Evolutionary conservation across 176 grass and related monocot genomes (phyloP).

Genomic region (Carex scoparia): DNA sequence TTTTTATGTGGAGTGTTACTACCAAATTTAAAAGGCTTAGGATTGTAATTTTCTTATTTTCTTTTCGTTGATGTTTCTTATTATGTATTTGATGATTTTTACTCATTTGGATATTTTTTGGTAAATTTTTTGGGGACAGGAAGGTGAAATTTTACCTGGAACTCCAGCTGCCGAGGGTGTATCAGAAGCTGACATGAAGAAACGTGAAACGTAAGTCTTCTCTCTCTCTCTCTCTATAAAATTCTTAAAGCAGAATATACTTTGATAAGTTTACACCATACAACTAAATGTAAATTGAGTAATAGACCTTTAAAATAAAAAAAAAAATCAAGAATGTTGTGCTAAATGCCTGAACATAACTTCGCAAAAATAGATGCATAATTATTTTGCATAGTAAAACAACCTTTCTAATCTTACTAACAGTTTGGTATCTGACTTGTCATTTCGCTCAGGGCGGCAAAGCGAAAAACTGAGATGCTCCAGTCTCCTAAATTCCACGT

Average conservation of each 20-base stretch:
- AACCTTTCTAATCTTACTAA: background rate
- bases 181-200: constrained; percentile 85
- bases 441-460: constrained; percentile 47
- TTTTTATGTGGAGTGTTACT: background rate
- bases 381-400: background rate
- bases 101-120: constrained; percentile 3
- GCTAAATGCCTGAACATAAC: constrained; percentile 7
- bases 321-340: background rate
- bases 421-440: background rate
- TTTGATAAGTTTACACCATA: background rate
- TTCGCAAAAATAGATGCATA: background rate
- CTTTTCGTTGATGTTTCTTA: background rate
- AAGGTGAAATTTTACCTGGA: constrained; percentile 83
- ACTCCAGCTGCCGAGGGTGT: constrained; percentile 81
- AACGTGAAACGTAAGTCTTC: constrained; percentile 60
- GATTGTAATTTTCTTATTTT: background rate
- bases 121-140: constrained; percentile 43
- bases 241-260: background rate
- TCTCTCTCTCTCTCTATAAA: constrained; percentile 2
- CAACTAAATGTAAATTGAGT: background rate
- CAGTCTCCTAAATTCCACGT: constrained; percentile 97
- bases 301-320: background rate
- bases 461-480: constrained; percentile 83
- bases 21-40: background rate
- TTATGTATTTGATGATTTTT: constrained; percentile 2